phyloP scores from a whole-genome alignment of 2,329 filamentous ascomycete genomes.

The Ilyonectria mors-panacis region DNA sequence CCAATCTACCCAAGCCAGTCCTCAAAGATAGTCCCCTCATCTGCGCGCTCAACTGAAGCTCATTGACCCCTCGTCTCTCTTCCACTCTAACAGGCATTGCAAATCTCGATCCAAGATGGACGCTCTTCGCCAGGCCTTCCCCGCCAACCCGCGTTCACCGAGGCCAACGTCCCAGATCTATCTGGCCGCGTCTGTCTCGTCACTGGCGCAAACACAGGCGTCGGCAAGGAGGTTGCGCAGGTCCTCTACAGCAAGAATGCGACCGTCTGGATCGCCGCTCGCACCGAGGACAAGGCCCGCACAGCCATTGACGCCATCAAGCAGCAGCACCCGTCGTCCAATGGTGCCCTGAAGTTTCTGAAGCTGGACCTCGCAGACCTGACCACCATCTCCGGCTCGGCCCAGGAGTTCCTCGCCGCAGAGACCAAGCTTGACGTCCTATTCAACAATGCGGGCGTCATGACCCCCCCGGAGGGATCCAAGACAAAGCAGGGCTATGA shows the following conservation, averaged over 20 bases:
- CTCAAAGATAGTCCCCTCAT: too few species aligned
- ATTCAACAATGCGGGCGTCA: slow-evolving; percentile 63
- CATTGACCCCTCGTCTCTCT: not conserved
- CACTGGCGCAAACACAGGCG: slow-evolving; percentile 59
- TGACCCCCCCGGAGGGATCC: slow-evolving; percentile 57
- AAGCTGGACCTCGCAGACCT: slow-evolving; percentile 62
- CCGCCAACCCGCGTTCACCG: slow-evolving; percentile 44
- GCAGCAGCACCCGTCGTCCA: slow-evolving; percentile 51
- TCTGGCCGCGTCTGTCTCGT: slow-evolving; percentile 68
- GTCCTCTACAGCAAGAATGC: slow-evolving; percentile 69
- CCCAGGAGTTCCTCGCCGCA: slow-evolving; percentile 49
- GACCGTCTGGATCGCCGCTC: slow-evolving; percentile 69
- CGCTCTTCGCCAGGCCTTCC: slow-evolving; percentile 41
- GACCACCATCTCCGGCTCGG: slow-evolving; percentile 52
- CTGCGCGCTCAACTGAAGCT: too few species aligned
- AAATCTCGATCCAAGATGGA: slow-evolving; percentile 23
- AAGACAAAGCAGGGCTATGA: slow-evolving; percentile 60
- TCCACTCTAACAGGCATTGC: not conserved
- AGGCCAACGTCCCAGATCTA: slow-evolving; percentile 75
- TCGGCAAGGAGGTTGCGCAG: slow-evolving; percentile 67
- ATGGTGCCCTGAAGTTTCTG: slow-evolving; percentile 60
- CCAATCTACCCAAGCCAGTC: too few species aligned
- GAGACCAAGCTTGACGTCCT: slow-evolving; percentile 56
- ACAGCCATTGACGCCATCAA: slow-evolving; percentile 62
- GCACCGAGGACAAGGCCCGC: slow-evolving; percentile 61